Evolutionary conservation across 345 rosid species (phyloP).

Genomic region (Clarkia xantiana): DNA sequence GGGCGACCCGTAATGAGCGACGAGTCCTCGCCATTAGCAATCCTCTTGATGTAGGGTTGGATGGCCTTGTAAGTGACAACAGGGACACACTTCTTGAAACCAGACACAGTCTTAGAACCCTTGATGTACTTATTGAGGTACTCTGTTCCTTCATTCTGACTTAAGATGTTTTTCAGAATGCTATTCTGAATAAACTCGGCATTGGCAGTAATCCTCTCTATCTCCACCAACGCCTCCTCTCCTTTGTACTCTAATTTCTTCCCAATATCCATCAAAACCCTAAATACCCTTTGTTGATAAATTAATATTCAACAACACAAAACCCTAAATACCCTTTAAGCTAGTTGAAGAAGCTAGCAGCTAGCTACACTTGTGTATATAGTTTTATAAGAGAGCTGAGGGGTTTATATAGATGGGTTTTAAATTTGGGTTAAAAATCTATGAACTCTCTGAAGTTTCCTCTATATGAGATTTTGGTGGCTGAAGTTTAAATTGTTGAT

Average conservation of each 20-base stretch:
- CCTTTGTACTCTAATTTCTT: constrained; percentile 48
- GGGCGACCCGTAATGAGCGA: constrained; percentile 39
- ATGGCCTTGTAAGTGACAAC: constrained; percentile 38
- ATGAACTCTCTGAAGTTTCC: too few species aligned
- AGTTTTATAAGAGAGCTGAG: too few species aligned
- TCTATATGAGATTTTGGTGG: too few species aligned
- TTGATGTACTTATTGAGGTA: constrained; percentile 34
- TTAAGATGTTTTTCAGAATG: constrained; percentile 32
- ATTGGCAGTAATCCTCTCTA: constrained; percentile 32
- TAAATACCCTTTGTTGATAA: too few species aligned
- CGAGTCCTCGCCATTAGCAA: constrained; percentile 47
- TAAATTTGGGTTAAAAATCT: too few species aligned
- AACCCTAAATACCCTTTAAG: too few species aligned
- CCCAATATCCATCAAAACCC: constrained; percentile 10
- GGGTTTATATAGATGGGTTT: too few species aligned
- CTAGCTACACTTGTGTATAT: too few species aligned
- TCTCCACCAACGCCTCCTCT: constrained; percentile 37
- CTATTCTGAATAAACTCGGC: constrained; percentile 35
- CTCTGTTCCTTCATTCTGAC: constrained; percentile 32
- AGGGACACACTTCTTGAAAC: constrained; percentile 33
- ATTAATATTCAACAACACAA: too few species aligned
- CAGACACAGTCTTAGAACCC: constrained; percentile 23
- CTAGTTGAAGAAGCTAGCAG: too few species aligned
- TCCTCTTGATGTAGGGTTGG: constrained; percentile 45
- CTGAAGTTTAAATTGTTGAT: too few species aligned